Evolutionary conservation across 495 filamentous ascomycete genomes (phyloP).

Genomic region (Penicillium crystallinum): DNA sequence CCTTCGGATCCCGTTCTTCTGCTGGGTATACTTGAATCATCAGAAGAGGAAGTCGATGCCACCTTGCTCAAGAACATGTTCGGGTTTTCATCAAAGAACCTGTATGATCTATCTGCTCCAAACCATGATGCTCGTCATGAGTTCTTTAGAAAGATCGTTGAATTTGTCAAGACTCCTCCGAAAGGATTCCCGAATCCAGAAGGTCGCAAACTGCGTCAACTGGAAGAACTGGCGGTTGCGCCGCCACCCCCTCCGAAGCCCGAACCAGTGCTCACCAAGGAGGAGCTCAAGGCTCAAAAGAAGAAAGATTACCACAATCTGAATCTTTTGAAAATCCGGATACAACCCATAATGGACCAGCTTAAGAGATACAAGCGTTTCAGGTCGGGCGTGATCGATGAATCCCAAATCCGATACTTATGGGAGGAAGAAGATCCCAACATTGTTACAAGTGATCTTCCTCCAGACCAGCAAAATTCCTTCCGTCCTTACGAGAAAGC

Average conservation of each 20-base stretch:
- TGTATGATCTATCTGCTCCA: constrained; percentile 62
- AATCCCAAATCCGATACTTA: constrained; percentile 67
- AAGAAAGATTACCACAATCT: constrained; percentile 72
- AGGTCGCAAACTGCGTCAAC: constrained; percentile 76
- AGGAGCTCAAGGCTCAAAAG: constrained; percentile 73
- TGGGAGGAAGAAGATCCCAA: constrained; percentile 79
- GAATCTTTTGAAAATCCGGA: constrained; percentile 77
- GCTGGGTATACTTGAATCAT: constrained; percentile 70
- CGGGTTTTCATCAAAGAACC: constrained; percentile 73
- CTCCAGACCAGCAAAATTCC: constrained; percentile 48
- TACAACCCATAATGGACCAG: constrained; percentile 94
- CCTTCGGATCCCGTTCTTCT: constrained; percentile 86
- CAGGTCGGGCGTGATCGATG: constrained; percentile 69
- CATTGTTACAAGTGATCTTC: constrained; percentile 70
- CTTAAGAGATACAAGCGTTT: constrained; percentile 85
- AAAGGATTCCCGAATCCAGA: constrained; percentile 79
- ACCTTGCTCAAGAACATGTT: constrained; percentile 73
- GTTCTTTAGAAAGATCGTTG: constrained; percentile 69
- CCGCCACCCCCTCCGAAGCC: constrained; percentile 63
- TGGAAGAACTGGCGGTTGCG: constrained; percentile 71
- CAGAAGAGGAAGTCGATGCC: constrained; percentile 50
- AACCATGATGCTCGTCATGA: constrained; percentile 58
- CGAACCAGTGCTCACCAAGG: constrained; percentile 53
- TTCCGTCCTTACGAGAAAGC: constrained; percentile 70
- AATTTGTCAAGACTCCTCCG: constrained; percentile 70